phyloP scores from a whole-genome alignment of 139 green algal genomes.

The Yamagishiella unicocca region DNA sequence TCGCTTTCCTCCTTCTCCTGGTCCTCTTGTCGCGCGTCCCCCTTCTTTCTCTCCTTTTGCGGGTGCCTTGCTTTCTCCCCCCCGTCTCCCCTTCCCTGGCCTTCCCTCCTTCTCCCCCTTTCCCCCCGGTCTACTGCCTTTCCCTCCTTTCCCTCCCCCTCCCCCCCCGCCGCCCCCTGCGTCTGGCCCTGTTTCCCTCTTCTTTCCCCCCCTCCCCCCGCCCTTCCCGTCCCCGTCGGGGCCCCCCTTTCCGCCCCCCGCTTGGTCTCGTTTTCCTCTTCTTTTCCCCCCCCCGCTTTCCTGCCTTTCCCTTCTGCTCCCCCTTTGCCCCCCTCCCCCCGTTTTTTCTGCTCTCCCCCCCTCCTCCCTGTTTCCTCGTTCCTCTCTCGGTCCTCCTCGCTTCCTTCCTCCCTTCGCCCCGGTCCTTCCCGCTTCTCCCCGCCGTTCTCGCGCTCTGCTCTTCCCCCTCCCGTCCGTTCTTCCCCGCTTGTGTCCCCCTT shows the following conservation, averaged over 20 bases:
- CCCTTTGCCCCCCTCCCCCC: neutral
- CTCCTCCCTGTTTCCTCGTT: neutral
- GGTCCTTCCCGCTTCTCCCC: neutral
- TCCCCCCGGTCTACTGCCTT: neutral
- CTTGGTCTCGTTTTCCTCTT: neutral
- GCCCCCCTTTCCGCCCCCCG: neutral
- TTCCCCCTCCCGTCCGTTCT: neutral
- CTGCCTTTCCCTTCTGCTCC: neutral
- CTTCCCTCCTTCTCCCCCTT: neutral
- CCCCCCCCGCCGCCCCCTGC: too few species aligned
- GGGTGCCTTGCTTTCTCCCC: neutral
- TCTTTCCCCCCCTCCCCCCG: neutral
- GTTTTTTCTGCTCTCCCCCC: neutral
- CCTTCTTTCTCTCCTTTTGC: neutral
- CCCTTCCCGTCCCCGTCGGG: neutral
- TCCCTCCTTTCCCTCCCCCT: neutral
- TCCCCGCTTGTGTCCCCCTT: neutral
- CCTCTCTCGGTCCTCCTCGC: neutral
- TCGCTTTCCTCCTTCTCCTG: too few species aligned
- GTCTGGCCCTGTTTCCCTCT: too few species aligned
- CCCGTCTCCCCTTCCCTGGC: neutral
- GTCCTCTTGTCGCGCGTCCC: too few species aligned
- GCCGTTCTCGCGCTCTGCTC: neutral
- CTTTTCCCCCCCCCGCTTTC: neutral
- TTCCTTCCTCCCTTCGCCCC: neutral